Conservation (phyloP, 768 basidiomycete species). For the Neoboletus magnificus region DNA sequence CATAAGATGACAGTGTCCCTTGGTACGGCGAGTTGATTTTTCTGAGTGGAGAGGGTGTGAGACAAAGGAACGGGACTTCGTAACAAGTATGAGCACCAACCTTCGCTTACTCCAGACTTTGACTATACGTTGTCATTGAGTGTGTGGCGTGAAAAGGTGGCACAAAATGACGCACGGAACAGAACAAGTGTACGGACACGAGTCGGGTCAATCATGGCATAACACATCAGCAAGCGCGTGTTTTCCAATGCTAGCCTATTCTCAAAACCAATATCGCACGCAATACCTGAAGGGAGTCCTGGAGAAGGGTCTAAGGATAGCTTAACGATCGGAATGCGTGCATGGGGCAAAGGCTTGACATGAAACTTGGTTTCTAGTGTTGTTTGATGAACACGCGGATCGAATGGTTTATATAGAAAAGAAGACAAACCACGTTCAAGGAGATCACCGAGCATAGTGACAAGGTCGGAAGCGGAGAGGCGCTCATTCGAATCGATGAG, state of each 20-base stretch:
- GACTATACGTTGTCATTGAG: slow-evolving; percentile 47
- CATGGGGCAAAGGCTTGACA: slow-evolving; percentile 94
- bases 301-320: slow-evolving; percentile 86
- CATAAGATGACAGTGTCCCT: slow-evolving; percentile 95
- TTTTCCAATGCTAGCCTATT: slow-evolving; percentile 97
- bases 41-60: slow-evolving; percentile 37
- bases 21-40: slow-evolving; percentile 99
- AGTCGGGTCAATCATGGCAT: slow-evolving; percentile 94
- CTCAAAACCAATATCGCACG: slow-evolving; percentile 98
- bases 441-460: slow-evolving; percentile 89
- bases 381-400: slow-evolving; percentile 12
- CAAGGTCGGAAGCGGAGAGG: slow-evolving; percentile 81
- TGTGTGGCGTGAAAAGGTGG: slow-evolving; percentile 1
- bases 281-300: slow-evolving; percentile 80
- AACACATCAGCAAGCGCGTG: slow-evolving; percentile 92
- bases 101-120: slow-evolving; percentile 99
- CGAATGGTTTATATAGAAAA: neutral
- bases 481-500: slow-evolving; percentile 86
- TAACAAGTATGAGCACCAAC: slow-evolving; percentile 34
- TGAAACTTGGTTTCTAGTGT: slow-evolving; percentile 85
- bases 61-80: neutral
- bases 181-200: slow-evolving; percentile 91
- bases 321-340: slow-evolving; percentile 98
- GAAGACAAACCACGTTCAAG: slow-evolving; percentile 79
- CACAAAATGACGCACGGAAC: slow-evolving; percentile 73